Conservation (phyloP, 495 filamentous ascomycete genomes). For the Neurospora sp. region DNA sequence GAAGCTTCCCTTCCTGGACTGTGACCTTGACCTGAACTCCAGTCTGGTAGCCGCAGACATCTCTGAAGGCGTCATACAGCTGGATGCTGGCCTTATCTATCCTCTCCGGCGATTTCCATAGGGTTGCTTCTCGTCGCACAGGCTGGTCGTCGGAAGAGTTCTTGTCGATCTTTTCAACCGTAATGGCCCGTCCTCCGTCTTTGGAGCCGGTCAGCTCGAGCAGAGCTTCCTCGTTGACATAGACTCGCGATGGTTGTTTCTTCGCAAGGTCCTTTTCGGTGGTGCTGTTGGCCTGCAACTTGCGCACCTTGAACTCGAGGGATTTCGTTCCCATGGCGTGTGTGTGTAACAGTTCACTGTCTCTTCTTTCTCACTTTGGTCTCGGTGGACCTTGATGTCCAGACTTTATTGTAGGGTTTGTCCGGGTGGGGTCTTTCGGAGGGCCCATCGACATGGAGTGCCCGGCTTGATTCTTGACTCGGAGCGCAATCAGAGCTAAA, state of each 20-base stretch:
- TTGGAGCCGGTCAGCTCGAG: slow-evolving; percentile 43
- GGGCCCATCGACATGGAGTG: neutral
- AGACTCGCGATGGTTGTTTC: slow-evolving; percentile 39
- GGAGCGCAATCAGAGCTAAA: neutral
- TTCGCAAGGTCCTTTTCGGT: slow-evolving; percentile 38
- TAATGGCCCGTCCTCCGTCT: slow-evolving; percentile 48
- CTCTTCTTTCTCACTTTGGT: slow-evolving; percentile 1
- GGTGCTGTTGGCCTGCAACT: slow-evolving; percentile 23
- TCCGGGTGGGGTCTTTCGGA: neutral
- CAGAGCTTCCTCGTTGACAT: slow-evolving; percentile 55
- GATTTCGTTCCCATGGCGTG: slow-evolving; percentile 19
- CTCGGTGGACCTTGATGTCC: neutral
- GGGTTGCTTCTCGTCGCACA: slow-evolving; percentile 44
- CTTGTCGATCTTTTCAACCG: slow-evolving; percentile 34
- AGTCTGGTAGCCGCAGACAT: slow-evolving; percentile 52
- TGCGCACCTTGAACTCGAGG: slow-evolving; percentile 39
- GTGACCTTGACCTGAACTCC: slow-evolving; percentile 50
- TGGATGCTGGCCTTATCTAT: slow-evolving; percentile 54
- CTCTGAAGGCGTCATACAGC: slow-evolving; percentile 55
- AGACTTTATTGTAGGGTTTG: neutral
- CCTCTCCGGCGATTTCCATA: slow-evolving; percentile 55
- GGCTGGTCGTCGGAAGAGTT: slow-evolving; percentile 8
- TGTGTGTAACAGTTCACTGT: neutral
- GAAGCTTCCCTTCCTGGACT: slow-evolving; percentile 19
- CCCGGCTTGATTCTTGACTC: neutral